phyloP scores from a whole-genome alignment of 2,329 filamentous ascomycete species.

The Fusarium euwallaceae region DNA sequence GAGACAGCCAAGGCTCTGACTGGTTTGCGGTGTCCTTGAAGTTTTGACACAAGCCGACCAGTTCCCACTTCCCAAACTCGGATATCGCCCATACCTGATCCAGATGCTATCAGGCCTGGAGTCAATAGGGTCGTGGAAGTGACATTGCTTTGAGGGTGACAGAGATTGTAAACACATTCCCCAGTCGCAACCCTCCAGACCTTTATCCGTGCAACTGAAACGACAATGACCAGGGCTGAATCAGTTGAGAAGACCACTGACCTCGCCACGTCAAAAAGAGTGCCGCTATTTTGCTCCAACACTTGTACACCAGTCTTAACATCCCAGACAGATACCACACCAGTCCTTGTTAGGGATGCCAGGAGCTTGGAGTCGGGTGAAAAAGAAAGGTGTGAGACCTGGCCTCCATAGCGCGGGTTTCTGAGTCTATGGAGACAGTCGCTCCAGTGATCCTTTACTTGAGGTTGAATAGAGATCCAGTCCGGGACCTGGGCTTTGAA shows the following conservation, averaged over 20 bases:
- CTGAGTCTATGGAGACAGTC: background rate
- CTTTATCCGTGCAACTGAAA: background rate
- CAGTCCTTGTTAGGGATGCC: no score
- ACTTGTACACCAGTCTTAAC: background rate
- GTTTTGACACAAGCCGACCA: background rate
- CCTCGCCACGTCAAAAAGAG: no score
- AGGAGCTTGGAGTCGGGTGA: background rate
- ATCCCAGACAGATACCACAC: background rate
- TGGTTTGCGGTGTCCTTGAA: background rate
- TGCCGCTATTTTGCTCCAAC: no score
- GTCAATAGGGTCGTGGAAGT: background rate
- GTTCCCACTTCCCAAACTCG: background rate
- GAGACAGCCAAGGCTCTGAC: background rate
- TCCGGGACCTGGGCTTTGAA: background rate
- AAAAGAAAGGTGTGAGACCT: background rate
- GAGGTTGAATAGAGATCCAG: background rate
- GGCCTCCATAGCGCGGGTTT: no score
- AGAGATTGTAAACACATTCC: background rate
- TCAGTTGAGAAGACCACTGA: background rate
- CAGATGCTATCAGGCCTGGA: background rate
- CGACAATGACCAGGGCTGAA: background rate
- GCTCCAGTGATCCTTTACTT: background rate
- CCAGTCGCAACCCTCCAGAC: background rate
- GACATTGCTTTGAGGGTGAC: background rate
- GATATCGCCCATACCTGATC: background rate